Base-by-base conservation (phyloP, 352 stramenopile species). In the Phytophthora colocasiae region DNA sequence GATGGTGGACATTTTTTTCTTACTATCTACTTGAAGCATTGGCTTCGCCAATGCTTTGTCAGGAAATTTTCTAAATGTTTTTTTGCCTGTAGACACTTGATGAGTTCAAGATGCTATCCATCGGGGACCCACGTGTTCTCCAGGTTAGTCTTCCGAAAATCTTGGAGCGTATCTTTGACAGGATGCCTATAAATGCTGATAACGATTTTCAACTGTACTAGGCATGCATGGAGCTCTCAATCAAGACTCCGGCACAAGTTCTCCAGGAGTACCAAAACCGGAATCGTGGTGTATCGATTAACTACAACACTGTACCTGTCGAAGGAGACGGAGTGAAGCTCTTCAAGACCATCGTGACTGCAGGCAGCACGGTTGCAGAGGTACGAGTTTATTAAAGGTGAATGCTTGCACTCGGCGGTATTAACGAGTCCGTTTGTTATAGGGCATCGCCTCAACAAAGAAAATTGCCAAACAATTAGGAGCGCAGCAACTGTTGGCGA, bases 171-270 rank as follows among this genome's bases (percentile, higher is more conserved):
- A 69, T 65, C 31, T 61, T 56, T 51, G 26, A 14, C 15, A 31
- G 24, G 24, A 34, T 47, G 11, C 34, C 58, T 54, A 49, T 32
- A 22, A 58, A 50, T 38, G 15, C 27, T 10, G 44, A 36, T 45
- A 6, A 27, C 9, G 3, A 36, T 14, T 36, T 22, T 57, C 14
- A 40, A 53, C 22, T 19, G 14, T 39, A 49, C 15, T 51, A 95
- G 80, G 81, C 69, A 17, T 95, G 85, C 54, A 85, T 93, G 70
- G 77, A 93, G 43, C 69, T 95, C 36, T 85, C 78, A 6, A 80
- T 92, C 57, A 93, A 93, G 71, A 95, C 87, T 1, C 87, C 87
- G 1, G 87, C 85, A 10, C 87, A 95, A 75, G 83, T 95, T n/a
- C 69, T 96, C 17, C 83, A 93, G 43, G 87, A 96, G 60, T 96